Percentiles rank a stretch among this genome's conserved stretches.
phyloP scores from a whole-genome alignment of 176 grass and related monocot genomes.

The Areca catechu region DNA sequence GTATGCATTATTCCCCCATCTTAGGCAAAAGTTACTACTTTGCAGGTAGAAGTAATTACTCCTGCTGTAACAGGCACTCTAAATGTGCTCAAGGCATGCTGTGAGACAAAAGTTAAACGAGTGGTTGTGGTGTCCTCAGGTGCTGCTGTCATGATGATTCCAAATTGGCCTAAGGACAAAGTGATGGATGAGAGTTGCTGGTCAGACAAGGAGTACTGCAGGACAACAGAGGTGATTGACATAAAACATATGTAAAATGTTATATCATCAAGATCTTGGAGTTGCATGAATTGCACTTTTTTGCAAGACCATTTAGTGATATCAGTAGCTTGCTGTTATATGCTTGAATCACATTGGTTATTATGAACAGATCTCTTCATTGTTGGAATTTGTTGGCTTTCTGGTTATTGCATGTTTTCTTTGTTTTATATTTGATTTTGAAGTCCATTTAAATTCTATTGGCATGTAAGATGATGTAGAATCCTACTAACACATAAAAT shows the following conservation, averaged over 20 bases:
- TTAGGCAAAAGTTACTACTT: background rate
- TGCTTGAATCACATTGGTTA: too few relatives aligned
- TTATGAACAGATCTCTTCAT: too few relatives aligned
- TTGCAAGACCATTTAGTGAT: too few relatives aligned
- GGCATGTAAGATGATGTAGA: too few relatives aligned
- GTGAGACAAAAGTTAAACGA: constrained; percentile 10
- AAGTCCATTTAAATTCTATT: too few relatives aligned
- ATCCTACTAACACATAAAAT: too few relatives aligned
- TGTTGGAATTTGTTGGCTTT: too few relatives aligned
- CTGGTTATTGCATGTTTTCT: too few relatives aligned
- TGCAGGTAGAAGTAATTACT: constrained; percentile 3
- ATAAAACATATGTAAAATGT: background rate
- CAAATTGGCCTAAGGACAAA: background rate
- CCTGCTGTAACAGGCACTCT: constrained; percentile 17
- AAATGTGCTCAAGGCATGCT: constrained; percentile 19
- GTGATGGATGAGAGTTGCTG: constrained; percentile 10
- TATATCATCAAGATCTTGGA: too few relatives aligned
- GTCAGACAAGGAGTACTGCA: constrained; percentile 18
- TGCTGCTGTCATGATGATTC: background rate
- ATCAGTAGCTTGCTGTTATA: too few relatives aligned
- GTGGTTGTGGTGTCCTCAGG: constrained; percentile 18
- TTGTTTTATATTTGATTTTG: too few relatives aligned
- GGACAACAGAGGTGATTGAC: constrained; percentile 6
- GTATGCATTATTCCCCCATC: background rate
- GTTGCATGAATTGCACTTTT: too few relatives aligned